Evolutionary conservation across 306 rosid species (phyloP).

Genomic region (Trifolium pratense): DNA sequence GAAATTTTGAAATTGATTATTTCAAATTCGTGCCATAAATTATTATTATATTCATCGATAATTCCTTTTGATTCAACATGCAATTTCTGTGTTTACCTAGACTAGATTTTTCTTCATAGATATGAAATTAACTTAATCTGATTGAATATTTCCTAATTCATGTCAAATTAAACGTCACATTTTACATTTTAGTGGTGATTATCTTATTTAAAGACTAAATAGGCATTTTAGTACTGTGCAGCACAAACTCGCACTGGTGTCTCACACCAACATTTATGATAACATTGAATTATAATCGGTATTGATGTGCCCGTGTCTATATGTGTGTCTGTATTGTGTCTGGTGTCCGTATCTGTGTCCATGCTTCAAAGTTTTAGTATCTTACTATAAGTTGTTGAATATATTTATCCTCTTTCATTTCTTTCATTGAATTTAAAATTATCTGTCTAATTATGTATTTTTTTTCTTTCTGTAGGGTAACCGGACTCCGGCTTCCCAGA

Average conservation of each 20-base stretch:
- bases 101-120: neutral
- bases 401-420: neutral
- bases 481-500: slow-evolving; percentile 36
- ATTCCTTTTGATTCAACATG: neutral
- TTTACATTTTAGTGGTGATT: slow-evolving; percentile 8
- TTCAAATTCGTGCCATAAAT: neutral
- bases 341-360: too few relatives aligned
- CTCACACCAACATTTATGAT: too few relatives aligned
- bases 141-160: slow-evolving; percentile 21
- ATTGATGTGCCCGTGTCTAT: too few relatives aligned
- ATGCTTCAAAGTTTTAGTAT: too few relatives aligned
- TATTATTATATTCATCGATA: neutral
- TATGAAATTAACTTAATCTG: neutral
- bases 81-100: slow-evolving; percentile 4
- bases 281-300: too few relatives aligned
- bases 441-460: slow-evolving; percentile 41
- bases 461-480: slow-evolving; percentile 52
- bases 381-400: neutral
- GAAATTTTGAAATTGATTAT: neutral
- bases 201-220: neutral
- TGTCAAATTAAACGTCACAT: slow-evolving; percentile 7
- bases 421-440: slow-evolving; percentile 22
- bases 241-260: too few relatives aligned
- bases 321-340: too few relatives aligned
- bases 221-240: too few relatives aligned